These are phyloP conservation scores for Eutrema japonicum DNA, from an alignment of 345 rosid species.

Conservation along the genomic window DNA sequence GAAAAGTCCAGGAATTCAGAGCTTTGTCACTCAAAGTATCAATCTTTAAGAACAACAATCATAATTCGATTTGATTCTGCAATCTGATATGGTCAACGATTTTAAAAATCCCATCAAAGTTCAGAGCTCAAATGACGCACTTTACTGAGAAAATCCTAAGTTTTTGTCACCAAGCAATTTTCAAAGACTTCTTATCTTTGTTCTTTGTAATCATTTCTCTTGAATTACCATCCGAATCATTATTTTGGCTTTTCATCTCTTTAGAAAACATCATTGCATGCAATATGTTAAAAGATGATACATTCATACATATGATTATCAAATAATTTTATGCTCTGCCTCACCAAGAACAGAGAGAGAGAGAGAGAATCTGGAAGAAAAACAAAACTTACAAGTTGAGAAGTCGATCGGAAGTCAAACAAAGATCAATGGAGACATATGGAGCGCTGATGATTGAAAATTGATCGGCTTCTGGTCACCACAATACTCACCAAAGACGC, in stretches of 20 bases:
- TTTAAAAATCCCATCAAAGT: background rate
- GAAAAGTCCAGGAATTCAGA: background rate
- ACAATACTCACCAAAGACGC: constrained; percentile 3
- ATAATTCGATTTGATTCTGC: constrained; percentile 1
- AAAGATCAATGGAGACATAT: constrained; percentile 30
- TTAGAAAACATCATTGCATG: constrained; percentile 43
- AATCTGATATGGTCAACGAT: constrained; percentile 21
- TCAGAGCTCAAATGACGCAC: constrained; percentile 6
- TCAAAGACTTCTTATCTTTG: background rate
- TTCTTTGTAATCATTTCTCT: constrained; percentile 7
- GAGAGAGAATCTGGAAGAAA: constrained; percentile 6
- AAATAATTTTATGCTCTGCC: constrained; percentile 5
- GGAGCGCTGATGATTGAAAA: constrained; percentile 1
- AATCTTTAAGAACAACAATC: constrained; percentile 5
- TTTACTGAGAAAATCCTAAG: background rate
- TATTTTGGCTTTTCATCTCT: constrained; percentile 12
- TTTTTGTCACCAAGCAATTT: background rate
- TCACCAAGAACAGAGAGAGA: constrained; percentile 28
- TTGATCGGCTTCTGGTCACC: constrained; percentile 13
- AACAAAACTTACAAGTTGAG: constrained; percentile 33
- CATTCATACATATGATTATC: background rate
- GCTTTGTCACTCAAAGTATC: constrained; percentile 6
- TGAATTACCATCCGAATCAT: constrained; percentile 13
- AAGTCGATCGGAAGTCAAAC: constrained; percentile 37
- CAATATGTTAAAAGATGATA: constrained; percentile 24